phyloP scores from a whole-genome alignment of 2,329 filamentous ascomycete genomes.

The Raffaelea arxii region DNA sequence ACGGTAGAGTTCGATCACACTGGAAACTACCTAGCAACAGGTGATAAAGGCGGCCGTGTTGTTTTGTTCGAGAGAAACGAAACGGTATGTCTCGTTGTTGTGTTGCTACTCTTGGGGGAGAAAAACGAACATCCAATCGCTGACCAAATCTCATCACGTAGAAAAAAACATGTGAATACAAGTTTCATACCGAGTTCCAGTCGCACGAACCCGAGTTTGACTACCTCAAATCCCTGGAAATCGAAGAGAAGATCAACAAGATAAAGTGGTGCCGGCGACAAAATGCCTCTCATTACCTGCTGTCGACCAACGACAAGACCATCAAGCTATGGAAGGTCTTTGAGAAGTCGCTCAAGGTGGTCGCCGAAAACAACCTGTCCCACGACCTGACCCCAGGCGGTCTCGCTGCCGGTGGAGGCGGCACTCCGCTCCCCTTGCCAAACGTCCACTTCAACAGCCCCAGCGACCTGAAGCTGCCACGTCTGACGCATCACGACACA shows the following conservation, averaged over 20 bases:
- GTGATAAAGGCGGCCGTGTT: slow-evolving; percentile 78
- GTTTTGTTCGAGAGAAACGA: slow-evolving; percentile 90
- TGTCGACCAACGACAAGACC: slow-evolving; percentile 99
- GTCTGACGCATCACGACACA: slow-evolving; percentile 95
- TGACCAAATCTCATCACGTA: slow-evolving; percentile 32
- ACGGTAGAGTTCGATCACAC: slow-evolving; percentile 88
- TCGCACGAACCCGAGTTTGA: slow-evolving; percentile 99
- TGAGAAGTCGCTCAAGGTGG: slow-evolving; percentile 97
- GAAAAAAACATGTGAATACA: slow-evolving; percentile 99
- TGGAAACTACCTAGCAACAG: slow-evolving; percentile 81
- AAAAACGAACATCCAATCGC: background rate
- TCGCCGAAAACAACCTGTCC: slow-evolving; percentile 96
- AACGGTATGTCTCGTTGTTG: slow-evolving; percentile 52
- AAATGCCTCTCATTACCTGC: slow-evolving; percentile 94
- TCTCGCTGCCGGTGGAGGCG: slow-evolving; percentile 66
- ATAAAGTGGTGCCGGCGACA: slow-evolving; percentile 99
- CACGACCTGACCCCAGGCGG: slow-evolving; percentile 78
- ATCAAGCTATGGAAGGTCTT: slow-evolving; percentile 99
- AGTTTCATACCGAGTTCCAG: slow-evolving; percentile 99
- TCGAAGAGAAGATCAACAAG: slow-evolving; percentile 99
- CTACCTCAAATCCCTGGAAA: slow-evolving; percentile 97
- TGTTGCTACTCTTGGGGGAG: background rate
- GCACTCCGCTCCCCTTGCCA: slow-evolving; percentile 62
- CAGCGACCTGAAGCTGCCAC: slow-evolving; percentile 81
- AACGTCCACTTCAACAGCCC: slow-evolving; percentile 69